phyloP scores from a whole-genome alignment of 1,284 basidiomycete species.

The Ganoderma boninense region DNA sequence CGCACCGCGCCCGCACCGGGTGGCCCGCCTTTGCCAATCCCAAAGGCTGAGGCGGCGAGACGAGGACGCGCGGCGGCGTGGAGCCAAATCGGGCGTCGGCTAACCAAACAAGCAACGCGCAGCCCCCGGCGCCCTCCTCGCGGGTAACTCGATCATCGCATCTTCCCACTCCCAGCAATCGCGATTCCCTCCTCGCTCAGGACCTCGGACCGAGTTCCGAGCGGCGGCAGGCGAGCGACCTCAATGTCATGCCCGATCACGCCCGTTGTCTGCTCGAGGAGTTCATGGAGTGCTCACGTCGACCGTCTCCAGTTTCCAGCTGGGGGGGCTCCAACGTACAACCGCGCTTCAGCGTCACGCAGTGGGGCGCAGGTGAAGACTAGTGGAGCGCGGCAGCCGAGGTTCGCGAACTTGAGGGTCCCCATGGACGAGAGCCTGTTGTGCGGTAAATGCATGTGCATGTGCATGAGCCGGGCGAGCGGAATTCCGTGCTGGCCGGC shows the following conservation, averaged over 20 bases:
- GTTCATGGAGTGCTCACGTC: background rate
- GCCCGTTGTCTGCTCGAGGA: background rate
- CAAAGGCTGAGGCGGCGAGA: too few relatives aligned
- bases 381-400: background rate
- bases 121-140: background rate
- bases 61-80: too few relatives aligned
- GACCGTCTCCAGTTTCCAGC: background rate
- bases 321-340: background rate
- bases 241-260: too few relatives aligned
- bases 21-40: background rate
- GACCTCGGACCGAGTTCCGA: constrained; percentile 22
- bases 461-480: constrained; percentile 4
- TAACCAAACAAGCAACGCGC: constrained; percentile 3
- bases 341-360: background rate
- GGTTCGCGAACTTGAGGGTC: background rate
- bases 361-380: background rate
- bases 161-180: too few relatives aligned
- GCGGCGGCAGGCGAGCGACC: too few relatives aligned
- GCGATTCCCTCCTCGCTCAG: constrained; percentile 7
- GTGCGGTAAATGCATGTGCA: background rate
- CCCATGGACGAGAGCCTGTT: background rate
- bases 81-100: constrained; percentile 6
- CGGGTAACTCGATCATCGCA: constrained; percentile 13
- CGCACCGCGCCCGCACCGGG: background rate
- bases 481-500: constrained; percentile 7